Evolutionary conservation across 1,284 basidiomycete genomes (phyloP), one percentile per base, ranked within the genome.

Genomic region (Cryptococcus sp.): DNA sequence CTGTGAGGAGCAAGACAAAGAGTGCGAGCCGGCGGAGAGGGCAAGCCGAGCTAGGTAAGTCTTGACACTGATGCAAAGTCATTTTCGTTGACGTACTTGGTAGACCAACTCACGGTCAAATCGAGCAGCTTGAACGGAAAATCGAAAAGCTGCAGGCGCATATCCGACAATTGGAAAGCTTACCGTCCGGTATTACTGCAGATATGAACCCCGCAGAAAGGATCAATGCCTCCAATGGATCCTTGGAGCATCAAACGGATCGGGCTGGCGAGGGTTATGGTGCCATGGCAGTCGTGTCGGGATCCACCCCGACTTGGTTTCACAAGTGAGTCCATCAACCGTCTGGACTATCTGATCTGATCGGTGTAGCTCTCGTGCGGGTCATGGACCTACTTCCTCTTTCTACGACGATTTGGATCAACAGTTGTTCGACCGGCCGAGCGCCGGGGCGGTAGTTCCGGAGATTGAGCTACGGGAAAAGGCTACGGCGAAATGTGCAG

Each of bases 91-190:
- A 14, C 28, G 28, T 31, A 31, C n/a, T 31, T 31, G 28, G 7
- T 31, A 55, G 59, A 38, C 59, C 59, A 1, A 60, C 59, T 16
- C 54, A 58, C 41, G 51, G 48, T 11, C 48, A 48, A 25, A 60
- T 60, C 5, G 48, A 58, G 7, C 32, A 56, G 39, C 50, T 60
- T n/a, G 54, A 60, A 32, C 45, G 44, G 14, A 47, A 58, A 28
- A 35, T 50, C 7, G n/a, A 37, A 18, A 23, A 47, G 18, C 47
- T 50, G 38, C 43, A 43, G 18, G 19, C 34, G 34, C 14, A 36
- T n/a, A n/a, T 36, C 7, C 11, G 34, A 36, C 34, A 31, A 14
- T 14, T 31, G 28, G 28, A 31, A 31, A 31, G 28, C 14, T 14
- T 31, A 7, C 28, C 28, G 28, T 31, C 28, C 28, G 28, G 28